phyloP scores from a whole-genome alignment of 169 alveolate species.

The Amoebophrya sp. region DNA sequence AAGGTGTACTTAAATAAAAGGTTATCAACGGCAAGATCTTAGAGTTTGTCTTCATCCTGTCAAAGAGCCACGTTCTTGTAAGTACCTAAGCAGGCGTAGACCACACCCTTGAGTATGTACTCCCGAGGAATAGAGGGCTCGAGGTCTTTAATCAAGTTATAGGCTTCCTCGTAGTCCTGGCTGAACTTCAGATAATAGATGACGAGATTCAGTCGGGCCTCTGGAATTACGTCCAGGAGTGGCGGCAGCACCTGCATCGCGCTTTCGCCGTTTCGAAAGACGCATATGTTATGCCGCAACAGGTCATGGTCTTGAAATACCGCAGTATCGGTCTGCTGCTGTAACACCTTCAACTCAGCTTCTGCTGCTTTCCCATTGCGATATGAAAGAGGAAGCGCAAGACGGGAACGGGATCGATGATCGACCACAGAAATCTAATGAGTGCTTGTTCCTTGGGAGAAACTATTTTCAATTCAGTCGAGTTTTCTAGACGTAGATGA shows the following conservation, averaged over 20 bases:
- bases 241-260: conserved; percentile 72
- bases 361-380: conserved; percentile 57
- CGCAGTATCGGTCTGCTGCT: conserved; percentile 51
- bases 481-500: no score
- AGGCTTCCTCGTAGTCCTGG: conserved; percentile 68
- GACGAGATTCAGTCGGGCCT: conserved; percentile 76
- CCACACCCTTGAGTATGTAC: conserved; percentile 72
- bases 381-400: background rate
- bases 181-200: conserved; percentile 66
- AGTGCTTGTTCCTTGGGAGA: conserved; percentile 56
- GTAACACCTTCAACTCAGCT: conserved; percentile 55
- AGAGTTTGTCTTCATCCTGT: no score
- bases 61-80: no score
- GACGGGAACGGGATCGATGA: background rate
- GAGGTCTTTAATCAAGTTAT: conserved; percentile 61
- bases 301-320: conserved; percentile 69
- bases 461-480: background rate
- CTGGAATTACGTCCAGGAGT: conserved; percentile 75
- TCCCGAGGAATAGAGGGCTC: conserved; percentile 57
- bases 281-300: conserved; percentile 74
- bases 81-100: conserved; percentile 66
- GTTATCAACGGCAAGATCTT: no score
- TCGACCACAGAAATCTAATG: background rate
- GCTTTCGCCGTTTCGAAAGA: conserved; percentile 74
- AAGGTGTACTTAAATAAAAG: no score